phyloP scores from a whole-genome alignment of 2,329 filamentous ascomycete species.

The Aspergillus floridensis region DNA sequence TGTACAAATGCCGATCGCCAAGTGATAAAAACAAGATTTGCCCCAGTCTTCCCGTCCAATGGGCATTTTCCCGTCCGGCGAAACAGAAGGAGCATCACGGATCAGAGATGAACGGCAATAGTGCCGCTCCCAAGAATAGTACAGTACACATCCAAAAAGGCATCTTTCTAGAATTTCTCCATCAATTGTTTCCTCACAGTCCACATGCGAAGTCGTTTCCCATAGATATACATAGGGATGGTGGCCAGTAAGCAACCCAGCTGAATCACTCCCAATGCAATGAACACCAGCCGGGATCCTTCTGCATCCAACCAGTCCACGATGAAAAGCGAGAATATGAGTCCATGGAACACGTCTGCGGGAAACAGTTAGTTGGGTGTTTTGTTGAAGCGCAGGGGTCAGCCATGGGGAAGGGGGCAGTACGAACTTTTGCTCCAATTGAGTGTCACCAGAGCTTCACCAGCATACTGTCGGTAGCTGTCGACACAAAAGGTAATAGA shows the following conservation, averaged over 20 bases:
- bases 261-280: conserved; percentile 84
- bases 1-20: not conserved
- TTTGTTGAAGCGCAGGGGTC: not conserved
- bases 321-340: conserved; percentile 86
- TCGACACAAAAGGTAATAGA: conserved; percentile 93
- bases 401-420: not conserved
- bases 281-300: conserved; percentile 73
- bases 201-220: conserved; percentile 91
- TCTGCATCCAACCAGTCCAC: conserved; percentile 75
- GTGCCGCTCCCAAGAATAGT: not conserved
- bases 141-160: too few species aligned
- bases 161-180: conserved; percentile 55
- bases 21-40: not conserved
- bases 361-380: conserved; percentile 12
- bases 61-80: not conserved
- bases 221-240: conserved; percentile 91
- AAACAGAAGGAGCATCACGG: not conserved
- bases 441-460: conserved; percentile 87
- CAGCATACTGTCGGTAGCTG: conserved; percentile 88
- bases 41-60: not conserved
- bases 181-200: conserved; percentile 82
- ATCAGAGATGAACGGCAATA: not conserved
- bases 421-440: conserved; percentile 82
- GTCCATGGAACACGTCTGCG: conserved; percentile 75
- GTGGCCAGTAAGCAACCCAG: conserved; percentile 69